A percentile compares a stretch with the other conserved stretches of the same genome.
Evolutionary conservation across 2,329 filamentous ascomycete genomes (phyloP).

Genomic region (Penicillium psychrosexuale): DNA sequence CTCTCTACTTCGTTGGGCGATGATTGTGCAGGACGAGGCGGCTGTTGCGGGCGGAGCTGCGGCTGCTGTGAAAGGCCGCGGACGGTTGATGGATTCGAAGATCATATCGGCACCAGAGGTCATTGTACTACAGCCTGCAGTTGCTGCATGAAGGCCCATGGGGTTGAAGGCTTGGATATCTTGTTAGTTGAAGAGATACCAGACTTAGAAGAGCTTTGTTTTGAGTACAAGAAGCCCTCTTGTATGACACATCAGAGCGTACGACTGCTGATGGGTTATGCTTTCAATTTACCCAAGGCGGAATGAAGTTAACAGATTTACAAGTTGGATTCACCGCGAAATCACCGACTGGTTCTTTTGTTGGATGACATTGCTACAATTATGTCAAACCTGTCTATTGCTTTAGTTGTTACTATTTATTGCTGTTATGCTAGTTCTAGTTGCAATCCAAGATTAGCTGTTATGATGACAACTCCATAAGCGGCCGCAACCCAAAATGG

Average conservation of each 20-base stretch:
- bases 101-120: not conserved
- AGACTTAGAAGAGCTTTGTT: not conserved
- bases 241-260: not conserved
- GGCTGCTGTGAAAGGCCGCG: not conserved
- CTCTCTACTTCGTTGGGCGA: not conserved
- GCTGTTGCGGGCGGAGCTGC: not conserved
- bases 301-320: not conserved
- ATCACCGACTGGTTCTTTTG: not conserved
- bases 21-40: not conserved
- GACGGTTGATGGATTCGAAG: not conserved
- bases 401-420: not conserved
- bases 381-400: not conserved
- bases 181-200: not conserved
- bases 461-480: not conserved
- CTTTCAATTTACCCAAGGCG: not conserved
- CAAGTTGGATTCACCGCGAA: not conserved
- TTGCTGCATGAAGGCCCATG: not conserved
- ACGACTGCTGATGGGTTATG: not conserved
- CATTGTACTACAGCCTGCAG: not conserved
- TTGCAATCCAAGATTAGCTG: not conserved
- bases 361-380: not conserved
- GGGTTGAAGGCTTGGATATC: not conserved
- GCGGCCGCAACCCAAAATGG: not conserved
- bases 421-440: not conserved
- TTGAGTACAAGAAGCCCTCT: not conserved